A percentile compares a stretch with the other conserved stretches of the same genome.
These are phyloP conservation scores for Solanum etuberosum DNA, from an alignment of 257 asterid genomes.

Conservation along the genomic window DNA sequence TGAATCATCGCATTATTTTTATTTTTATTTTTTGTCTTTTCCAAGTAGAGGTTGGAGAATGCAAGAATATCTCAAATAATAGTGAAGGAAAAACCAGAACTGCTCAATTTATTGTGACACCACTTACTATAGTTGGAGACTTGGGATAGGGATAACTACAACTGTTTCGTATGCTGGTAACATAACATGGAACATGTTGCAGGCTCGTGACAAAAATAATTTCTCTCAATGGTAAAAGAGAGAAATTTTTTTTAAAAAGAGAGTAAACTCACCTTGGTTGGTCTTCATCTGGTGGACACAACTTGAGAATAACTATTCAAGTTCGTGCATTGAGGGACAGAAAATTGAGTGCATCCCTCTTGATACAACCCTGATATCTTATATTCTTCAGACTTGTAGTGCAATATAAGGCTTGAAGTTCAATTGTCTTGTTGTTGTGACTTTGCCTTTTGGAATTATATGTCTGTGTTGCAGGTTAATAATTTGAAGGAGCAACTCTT, in stretches of 20 bases:
- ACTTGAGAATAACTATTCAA: background rate
- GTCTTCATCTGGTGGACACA: background rate
- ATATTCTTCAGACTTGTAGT: background rate
- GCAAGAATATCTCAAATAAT: background rate
- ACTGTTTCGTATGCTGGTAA: background rate
- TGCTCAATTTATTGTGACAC: background rate
- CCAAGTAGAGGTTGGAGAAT: background rate
- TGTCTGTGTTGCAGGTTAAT: constrained; percentile 46
- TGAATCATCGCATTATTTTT: background rate
- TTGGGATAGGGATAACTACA: background rate
- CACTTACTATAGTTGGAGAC: background rate
- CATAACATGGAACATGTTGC: background rate
- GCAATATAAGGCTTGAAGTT: background rate
- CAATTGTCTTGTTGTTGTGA: background rate
- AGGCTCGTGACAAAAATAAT: background rate
- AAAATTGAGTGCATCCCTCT: background rate
- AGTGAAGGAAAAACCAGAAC: background rate
- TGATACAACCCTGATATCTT: background rate
- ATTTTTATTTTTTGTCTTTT: background rate
- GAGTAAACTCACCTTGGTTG: background rate
- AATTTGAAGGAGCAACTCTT: constrained; percentile 79
- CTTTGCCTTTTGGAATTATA: background rate
- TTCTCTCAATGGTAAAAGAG: background rate
- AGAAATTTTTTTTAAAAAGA: background rate
- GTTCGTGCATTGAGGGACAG: background rate